Evolutionary conservation across 2,329 filamentous ascomycete species (phyloP).

Genomic region (Chaetothyriales sp.): DNA sequence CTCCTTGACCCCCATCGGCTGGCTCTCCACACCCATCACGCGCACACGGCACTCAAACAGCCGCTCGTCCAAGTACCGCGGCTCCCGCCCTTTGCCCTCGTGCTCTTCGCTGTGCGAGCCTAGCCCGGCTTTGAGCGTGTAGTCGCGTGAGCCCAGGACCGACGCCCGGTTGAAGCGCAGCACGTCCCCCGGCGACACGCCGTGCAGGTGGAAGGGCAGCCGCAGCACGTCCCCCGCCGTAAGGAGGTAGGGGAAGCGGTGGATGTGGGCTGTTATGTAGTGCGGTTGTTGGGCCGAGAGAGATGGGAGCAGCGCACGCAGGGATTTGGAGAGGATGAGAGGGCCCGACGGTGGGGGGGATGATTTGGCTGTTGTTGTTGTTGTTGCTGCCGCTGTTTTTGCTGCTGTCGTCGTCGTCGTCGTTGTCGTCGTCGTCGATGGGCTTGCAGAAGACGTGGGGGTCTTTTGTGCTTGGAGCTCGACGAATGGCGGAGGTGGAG

Average conservation of each 20-base stretch:
- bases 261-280: conserved; percentile 36
- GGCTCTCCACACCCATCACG: conserved; percentile 71
- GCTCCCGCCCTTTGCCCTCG: conserved; percentile 15
- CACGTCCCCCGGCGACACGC: conserved; percentile 65
- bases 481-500: conserved; percentile 15
- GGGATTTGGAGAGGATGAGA: conserved; percentile 28
- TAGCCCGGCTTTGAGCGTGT: conserved; percentile 61
- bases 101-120: conserved; percentile 27
- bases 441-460: background rate
- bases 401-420: background rate
- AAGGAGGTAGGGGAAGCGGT: conserved; percentile 37
- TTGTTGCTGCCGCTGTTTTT: background rate
- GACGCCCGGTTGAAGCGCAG: conserved; percentile 77
- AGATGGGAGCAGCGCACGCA: conserved; percentile 31
- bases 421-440: background rate
- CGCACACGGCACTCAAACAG: conserved; percentile 75
- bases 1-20: conserved; percentile 45
- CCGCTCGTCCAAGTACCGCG: conserved; percentile 58
- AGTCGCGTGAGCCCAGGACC: conserved; percentile 73
- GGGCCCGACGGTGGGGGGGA: conserved; percentile 20
- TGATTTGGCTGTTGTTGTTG: conserved; percentile 4
- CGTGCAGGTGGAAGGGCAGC: conserved; percentile 66
- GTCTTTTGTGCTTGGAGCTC: background rate
- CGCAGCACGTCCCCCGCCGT: conserved; percentile 57
- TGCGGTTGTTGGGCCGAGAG: conserved; percentile 32